phyloP scores from a whole-genome alignment of 2,329 filamentous ascomycete species.

The Curvularia sp. region DNA sequence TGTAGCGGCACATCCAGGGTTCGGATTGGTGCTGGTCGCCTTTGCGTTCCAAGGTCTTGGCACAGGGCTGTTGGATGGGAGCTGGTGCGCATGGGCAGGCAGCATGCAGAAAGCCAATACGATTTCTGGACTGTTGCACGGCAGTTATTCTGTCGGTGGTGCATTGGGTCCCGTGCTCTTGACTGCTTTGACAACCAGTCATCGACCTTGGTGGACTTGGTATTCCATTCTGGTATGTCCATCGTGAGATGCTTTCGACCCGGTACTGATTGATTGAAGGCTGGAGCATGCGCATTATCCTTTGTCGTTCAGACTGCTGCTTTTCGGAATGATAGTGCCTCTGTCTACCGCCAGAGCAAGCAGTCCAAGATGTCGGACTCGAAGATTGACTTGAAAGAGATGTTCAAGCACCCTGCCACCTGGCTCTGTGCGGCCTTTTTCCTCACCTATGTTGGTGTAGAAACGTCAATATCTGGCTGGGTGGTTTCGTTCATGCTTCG shows the following conservation, averaged over 20 bases:
- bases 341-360: slow-evolving; percentile 41
- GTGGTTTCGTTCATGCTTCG: slow-evolving; percentile 56
- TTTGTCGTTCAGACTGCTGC: slow-evolving; percentile 42
- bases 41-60: slow-evolving; percentile 49
- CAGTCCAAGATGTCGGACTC: slow-evolving; percentile 12
- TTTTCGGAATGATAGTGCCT: slow-evolving; percentile 49
- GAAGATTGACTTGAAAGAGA: slow-evolving; percentile 19
- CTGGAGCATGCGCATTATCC: slow-evolving; percentile 21
- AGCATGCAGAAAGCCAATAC: slow-evolving; percentile 51
- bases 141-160: slow-evolving; percentile 51
- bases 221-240: slow-evolving; percentile 50
- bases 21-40: slow-evolving; percentile 42
- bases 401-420: slow-evolving; percentile 47
- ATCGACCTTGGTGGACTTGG: slow-evolving; percentile 50
- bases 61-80: slow-evolving; percentile 53
- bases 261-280: neutral
- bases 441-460: slow-evolving; percentile 55
- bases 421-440: slow-evolving; percentile 56
- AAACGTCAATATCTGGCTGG: slow-evolving; percentile 57
- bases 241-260: no score
- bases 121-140: slow-evolving; percentile 52
- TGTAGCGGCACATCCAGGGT: slow-evolving; percentile 42
- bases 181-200: slow-evolving; percentile 35
- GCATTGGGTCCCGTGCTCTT: slow-evolving; percentile 50
- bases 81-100: slow-evolving; percentile 57